Percentiles rank a stretch among this genome's conserved stretches.
These are phyloP conservation scores for Neofusicoccum umdonicola DNA, from an alignment of 2,329 filamentous ascomycete genomes.

Conservation along the genomic window DNA sequence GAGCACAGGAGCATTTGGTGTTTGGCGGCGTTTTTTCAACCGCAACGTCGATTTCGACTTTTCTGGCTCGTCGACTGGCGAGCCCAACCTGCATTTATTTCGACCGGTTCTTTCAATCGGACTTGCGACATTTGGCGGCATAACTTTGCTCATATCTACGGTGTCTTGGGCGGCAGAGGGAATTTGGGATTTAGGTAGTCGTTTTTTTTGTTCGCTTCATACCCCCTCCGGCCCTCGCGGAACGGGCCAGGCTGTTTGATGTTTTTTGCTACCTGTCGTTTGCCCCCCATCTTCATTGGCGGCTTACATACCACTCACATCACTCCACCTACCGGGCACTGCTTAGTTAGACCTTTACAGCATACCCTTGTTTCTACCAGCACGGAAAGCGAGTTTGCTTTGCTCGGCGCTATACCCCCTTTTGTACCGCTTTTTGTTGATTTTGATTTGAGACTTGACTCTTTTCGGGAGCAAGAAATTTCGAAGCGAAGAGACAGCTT, in stretches of 20 bases:
- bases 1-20: slow-evolving; percentile 14
- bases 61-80: background rate
- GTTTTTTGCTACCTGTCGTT: slow-evolving; percentile 7
- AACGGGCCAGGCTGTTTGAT: slow-evolving; percentile 15
- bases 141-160: slow-evolving; percentile 10
- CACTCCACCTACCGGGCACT: slow-evolving; percentile 6
- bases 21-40: slow-evolving; percentile 14
- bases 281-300: background rate
- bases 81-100: slow-evolving; percentile 7
- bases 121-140: slow-evolving; percentile 13
- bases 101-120: slow-evolving; percentile 3
- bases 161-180: slow-evolving; percentile 11
- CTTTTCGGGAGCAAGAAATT: background rate
- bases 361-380: slow-evolving; percentile 14
- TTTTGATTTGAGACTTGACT: slow-evolving; percentile 6
- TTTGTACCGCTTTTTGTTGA: slow-evolving; percentile 15
- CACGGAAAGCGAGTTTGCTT: slow-evolving; percentile 16
- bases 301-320: slow-evolving; percentile 15
- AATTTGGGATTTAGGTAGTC: slow-evolving; percentile 14
- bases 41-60: slow-evolving; percentile 12
- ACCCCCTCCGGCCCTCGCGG: slow-evolving; percentile 15
- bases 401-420: slow-evolving; percentile 15
- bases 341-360: slow-evolving; percentile 13
- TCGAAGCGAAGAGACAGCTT: slow-evolving; percentile 10
- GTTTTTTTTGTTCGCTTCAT: slow-evolving; percentile 19